These are phyloP conservation scores for Wickerhamiella infanticola DNA, from an alignment of 1,139 yeast genomes.

Conservation along the genomic window DNA sequence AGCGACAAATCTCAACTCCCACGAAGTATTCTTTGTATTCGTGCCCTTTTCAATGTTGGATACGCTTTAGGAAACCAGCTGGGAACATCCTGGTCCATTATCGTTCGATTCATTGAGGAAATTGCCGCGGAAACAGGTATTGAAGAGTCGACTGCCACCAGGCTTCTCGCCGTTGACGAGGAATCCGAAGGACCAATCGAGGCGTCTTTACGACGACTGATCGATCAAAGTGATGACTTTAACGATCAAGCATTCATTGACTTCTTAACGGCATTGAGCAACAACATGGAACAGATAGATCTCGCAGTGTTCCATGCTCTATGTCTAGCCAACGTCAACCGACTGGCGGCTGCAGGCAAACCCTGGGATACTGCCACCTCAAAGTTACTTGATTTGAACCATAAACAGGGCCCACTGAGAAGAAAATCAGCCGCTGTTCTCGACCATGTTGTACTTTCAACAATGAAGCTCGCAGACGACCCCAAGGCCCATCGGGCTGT, in stretches of 20 bases:
- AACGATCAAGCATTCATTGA: slow-evolving; percentile 9
- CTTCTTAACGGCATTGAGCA: slow-evolving; percentile 6
- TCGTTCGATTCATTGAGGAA: slow-evolving; percentile 50
- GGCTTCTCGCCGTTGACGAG: slow-evolving; percentile 17
- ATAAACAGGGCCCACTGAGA: not conserved
- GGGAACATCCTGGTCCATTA: slow-evolving; percentile 49
- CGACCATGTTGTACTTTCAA: slow-evolving; percentile 12
- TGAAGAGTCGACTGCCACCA: slow-evolving; percentile 18
- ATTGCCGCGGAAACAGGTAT: slow-evolving; percentile 41
- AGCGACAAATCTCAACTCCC: slow-evolving; percentile 4
- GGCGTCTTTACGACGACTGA: slow-evolving; percentile 39
- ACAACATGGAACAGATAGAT: slow-evolving; percentile 4
- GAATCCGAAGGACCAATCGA: slow-evolving; percentile 41
- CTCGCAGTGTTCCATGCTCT: slow-evolving; percentile 6
- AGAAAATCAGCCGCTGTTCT: slow-evolving; percentile 14
- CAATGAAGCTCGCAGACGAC: slow-evolving; percentile 17
- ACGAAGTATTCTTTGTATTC: slow-evolving; percentile 56
- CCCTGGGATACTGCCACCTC: slow-evolving; percentile 10
- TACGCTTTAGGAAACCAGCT: slow-evolving; percentile 64
- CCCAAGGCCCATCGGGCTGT: slow-evolving; percentile 20
- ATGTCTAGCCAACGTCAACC: slow-evolving; percentile 7
- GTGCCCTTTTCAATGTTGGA: slow-evolving; percentile 66
- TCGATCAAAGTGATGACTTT: slow-evolving; percentile 35
- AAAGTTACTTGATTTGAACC: slow-evolving; percentile 3
- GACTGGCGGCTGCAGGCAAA: slow-evolving; percentile 8